Evolutionary conservation across 1,284 basidiomycete species (phyloP).

Genomic region (Somion occarium): DNA sequence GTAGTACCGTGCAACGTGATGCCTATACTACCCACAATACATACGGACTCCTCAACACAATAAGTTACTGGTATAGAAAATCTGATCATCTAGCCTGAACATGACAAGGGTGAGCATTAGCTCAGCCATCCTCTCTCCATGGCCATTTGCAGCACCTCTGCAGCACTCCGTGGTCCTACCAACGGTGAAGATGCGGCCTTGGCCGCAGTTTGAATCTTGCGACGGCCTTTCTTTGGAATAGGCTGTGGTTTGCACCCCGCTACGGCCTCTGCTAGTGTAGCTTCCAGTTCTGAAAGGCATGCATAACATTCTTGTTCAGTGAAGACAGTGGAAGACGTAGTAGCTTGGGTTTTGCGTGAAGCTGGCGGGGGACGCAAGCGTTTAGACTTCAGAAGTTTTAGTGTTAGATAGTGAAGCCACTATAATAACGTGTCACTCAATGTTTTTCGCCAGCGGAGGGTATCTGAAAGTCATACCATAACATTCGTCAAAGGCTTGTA

Average conservation of each 20-base stretch:
- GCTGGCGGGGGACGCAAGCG: slow-evolving; percentile 49
- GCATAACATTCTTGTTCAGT: slow-evolving; percentile 58
- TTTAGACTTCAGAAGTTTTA: slow-evolving; percentile 70
- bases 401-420: slow-evolving; percentile 81
- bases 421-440: slow-evolving; percentile 24
- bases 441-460: too few relatives aligned
- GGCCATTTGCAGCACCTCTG: slow-evolving; percentile 49
- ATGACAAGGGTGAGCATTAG: neutral
- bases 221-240: slow-evolving; percentile 29
- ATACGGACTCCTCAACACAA: too few relatives aligned
- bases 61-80: too few relatives aligned
- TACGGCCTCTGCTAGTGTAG: slow-evolving; percentile 40
- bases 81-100: too few relatives aligned
- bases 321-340: slow-evolving; percentile 28
- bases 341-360: slow-evolving; percentile 21
- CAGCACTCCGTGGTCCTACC: slow-evolving; percentile 40
- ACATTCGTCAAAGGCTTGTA: slow-evolving; percentile 85
- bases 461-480: slow-evolving; percentile 52
- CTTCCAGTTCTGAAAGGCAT: slow-evolving; percentile 53
- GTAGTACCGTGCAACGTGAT: neutral
- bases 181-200: slow-evolving; percentile 8
- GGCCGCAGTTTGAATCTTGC: slow-evolving; percentile 32
- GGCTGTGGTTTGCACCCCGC: slow-evolving; percentile 24
- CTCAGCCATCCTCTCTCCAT: slow-evolving; percentile 34
- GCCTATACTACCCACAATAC: too few relatives aligned